Conservation (phyloP, 2,329 filamentous ascomycete genomes). For the Verticillium albo-atrum region DNA sequence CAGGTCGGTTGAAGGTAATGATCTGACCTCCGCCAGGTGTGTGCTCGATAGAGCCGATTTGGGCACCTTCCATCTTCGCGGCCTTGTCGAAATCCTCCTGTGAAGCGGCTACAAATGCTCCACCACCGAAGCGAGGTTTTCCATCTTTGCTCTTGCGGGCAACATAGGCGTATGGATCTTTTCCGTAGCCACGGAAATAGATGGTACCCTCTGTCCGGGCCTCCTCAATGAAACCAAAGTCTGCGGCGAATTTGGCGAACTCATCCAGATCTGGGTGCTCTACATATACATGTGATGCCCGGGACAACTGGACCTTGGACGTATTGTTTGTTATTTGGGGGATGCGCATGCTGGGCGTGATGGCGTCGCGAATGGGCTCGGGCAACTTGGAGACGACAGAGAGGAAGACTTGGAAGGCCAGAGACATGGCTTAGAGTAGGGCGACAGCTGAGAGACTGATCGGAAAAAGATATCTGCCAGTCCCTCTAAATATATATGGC, state of each 20-base stretch:
- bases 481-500: too few relatives aligned
- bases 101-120: conserved; percentile 23
- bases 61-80: conserved; percentile 30
- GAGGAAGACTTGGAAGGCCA: too few relatives aligned
- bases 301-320: conserved; percentile 14
- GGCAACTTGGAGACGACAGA: background rate
- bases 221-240: conserved; percentile 22
- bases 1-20: conserved; percentile 27
- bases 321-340: conserved; percentile 10
- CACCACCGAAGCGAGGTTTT: conserved; percentile 17
- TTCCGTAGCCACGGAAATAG: conserved; percentile 46
- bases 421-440: too few relatives aligned
- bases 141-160: conserved; percentile 21
- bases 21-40: conserved; percentile 33
- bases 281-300: conserved; percentile 11
- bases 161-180: conserved; percentile 45
- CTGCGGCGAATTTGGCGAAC: conserved; percentile 17
- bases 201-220: conserved; percentile 22
- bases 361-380: background rate
- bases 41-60: conserved; percentile 32
- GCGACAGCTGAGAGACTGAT: too few relatives aligned
- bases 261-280: conserved; percentile 20
- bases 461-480: too few relatives aligned
- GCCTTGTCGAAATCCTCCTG: conserved; percentile 31
- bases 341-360: background rate